Evolutionary conservation across 2,329 filamentous ascomycete genomes (phyloP).

Genomic region (Fonsecaea erecta): DNA sequence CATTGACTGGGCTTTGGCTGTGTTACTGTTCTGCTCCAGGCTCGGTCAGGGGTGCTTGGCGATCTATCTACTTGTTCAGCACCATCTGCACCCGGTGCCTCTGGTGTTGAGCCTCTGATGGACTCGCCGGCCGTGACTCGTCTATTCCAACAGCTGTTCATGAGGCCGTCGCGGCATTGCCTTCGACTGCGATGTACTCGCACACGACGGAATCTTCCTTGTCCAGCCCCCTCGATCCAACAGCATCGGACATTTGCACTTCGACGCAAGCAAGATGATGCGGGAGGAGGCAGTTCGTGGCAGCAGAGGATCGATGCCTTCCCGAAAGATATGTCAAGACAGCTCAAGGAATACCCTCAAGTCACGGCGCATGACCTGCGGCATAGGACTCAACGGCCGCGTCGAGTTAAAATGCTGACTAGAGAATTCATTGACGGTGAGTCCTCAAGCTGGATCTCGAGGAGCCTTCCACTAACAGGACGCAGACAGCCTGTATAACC

Average conservation of each 20-base stretch:
- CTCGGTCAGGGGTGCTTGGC: neutral
- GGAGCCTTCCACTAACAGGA: conserved; percentile 11
- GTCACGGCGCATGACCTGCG: conserved; percentile 83
- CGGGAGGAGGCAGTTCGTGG: conserved; percentile 73
- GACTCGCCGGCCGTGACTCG: conserved; percentile 78
- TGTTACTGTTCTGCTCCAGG: neutral
- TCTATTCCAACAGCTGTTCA: conserved; percentile 84
- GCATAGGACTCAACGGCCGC: conserved; percentile 73
- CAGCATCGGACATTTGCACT: conserved; percentile 48
- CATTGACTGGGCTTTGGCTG: neutral
- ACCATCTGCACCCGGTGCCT: neutral
- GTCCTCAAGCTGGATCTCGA: conserved; percentile 20
- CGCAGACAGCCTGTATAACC: conserved; percentile 89
- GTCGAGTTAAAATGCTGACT: conserved; percentile 92
- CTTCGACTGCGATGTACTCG: conserved; percentile 45
- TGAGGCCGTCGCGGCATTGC: conserved; percentile 69
- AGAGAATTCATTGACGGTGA: conserved; percentile 95
- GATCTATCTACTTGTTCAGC: neutral
- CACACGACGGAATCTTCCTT: conserved; percentile 20
- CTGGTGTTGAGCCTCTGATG: conserved; percentile 57
- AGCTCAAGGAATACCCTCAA: conserved; percentile 80
- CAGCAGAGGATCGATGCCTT: conserved; percentile 80
- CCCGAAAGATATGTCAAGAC: conserved; percentile 74
- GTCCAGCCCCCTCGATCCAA: neutral
- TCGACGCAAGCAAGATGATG: conserved; percentile 45